Percentiles rank a stretch among this genome's conserved stretches.
phyloP scores from a whole-genome alignment of 352 stramenopile species.

The Blastocystis sp. region DNA sequence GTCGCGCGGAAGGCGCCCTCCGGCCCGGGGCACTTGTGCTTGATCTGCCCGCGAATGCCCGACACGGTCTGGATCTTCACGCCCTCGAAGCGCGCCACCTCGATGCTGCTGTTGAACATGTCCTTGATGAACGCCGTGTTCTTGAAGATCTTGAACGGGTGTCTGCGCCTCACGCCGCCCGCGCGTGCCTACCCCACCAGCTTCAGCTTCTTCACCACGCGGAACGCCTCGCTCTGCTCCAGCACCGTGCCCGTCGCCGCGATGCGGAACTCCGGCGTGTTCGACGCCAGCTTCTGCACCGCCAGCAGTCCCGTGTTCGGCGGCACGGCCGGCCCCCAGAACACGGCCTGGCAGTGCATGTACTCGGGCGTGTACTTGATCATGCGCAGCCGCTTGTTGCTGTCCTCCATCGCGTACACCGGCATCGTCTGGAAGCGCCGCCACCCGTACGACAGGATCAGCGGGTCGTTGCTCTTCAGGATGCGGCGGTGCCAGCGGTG shows the following conservation, averaged over 20 bases:
- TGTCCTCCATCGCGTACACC: conserved; percentile 95
- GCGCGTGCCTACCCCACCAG: conserved; percentile 84
- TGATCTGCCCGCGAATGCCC: conserved; percentile 86
- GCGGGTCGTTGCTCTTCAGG: conserved; percentile 93
- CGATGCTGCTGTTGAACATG: conserved; percentile 91
- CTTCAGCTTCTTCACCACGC: conserved; percentile 99
- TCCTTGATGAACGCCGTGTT: conserved; percentile 97
- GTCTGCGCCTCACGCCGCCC: not conserved
- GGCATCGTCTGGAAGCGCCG: conserved; percentile 95
- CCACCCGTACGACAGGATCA: conserved; percentile 97
- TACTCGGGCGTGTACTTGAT: conserved; percentile 99
- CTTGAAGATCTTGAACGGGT: conserved; percentile 94
- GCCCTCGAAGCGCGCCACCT: conserved; percentile 94
- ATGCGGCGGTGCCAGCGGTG: conserved; percentile 97
- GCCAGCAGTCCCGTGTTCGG: conserved; percentile 94
- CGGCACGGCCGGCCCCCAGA: conserved; percentile 89
- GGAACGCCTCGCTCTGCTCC: conserved; percentile 93
- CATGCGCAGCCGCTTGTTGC: conserved; percentile 88
- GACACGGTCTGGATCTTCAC: conserved; percentile 94
- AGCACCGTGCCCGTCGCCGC: conserved; percentile 91
- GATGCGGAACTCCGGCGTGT: conserved; percentile 89
- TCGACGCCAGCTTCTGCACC: conserved; percentile 89
- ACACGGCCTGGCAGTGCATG: conserved; percentile 97
- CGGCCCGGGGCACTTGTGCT: conserved; percentile 73
- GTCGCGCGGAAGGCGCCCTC: conserved; percentile 93